phyloP scores from a whole-genome alignment of 2,329 filamentous ascomycete species.

The Byssothecium circinans region DNA sequence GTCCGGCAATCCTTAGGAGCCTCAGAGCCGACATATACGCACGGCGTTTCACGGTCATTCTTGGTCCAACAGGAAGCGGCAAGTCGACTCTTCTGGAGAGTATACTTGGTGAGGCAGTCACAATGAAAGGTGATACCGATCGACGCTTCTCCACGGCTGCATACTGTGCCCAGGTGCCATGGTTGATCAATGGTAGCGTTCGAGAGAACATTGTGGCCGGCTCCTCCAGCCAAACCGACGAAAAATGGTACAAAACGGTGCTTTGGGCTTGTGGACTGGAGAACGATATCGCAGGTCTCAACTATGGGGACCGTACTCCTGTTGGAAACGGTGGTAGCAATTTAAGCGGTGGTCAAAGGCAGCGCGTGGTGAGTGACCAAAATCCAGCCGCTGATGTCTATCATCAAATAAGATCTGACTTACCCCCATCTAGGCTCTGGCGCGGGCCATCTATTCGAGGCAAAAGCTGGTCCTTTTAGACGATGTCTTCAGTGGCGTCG shows the following conservation, averaged over 20 bases:
- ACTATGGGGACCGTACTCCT: conserved; percentile 1
- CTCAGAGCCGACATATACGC: conserved; percentile 1
- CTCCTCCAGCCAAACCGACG: background rate
- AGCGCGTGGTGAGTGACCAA: conserved; percentile 39
- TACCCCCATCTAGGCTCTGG: conserved; percentile 4
- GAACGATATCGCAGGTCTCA: conserved; percentile 1
- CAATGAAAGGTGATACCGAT: background rate
- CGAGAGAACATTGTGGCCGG: conserved; percentile 8
- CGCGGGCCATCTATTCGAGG: conserved; percentile 48
- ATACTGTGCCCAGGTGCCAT: conserved; percentile 8
- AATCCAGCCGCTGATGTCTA: background rate
- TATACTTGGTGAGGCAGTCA: conserved; percentile 5
- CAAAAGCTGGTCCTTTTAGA: conserved; percentile 49
- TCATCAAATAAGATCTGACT: background rate
- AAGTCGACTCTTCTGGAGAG: conserved; percentile 8
- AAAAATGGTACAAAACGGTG: conserved; percentile 5
- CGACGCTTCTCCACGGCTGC: conserved; percentile 2
- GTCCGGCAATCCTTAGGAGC: conserved; percentile 4
- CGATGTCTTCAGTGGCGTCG: conserved; percentile 52
- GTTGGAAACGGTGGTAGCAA: conserved; percentile 24
- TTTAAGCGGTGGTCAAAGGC: conserved; percentile 52
- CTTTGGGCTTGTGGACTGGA: conserved; percentile 4
- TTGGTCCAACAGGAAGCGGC: conserved; percentile 5
- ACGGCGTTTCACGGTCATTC: conserved; percentile 4
- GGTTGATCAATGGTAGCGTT: conserved; percentile 5